Base-by-base conservation (phyloP, 768 basidiomycete species). In the Tephrocybe sp. region DNA sequence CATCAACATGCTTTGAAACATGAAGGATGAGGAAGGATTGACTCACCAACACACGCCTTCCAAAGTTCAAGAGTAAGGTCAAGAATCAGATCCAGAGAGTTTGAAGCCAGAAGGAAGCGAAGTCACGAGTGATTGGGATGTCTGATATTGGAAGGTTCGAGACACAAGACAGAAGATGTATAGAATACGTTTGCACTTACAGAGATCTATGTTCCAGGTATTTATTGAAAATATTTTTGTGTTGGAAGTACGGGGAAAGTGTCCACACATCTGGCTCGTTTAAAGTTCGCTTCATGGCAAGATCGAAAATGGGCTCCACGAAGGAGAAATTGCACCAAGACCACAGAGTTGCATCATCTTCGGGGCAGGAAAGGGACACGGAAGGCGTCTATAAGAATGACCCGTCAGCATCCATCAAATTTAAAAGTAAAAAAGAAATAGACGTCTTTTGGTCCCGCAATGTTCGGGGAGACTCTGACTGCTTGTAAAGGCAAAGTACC, bases 161-260 rank as follows among this genome's bases (percentile, higher is more conserved):
- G 3, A 32, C 1, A 47, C 13, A 57, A 30, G 35, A 34, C 18
- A 38, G 43, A 49, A 31, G 7, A 30, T 19, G 15, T 39, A 49
- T 40, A 24, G 26, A 19, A 26, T 16, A 16, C 3, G 16, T 37
- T 9, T 19, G 5, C 28, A 52, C 60, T 52, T 60, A 79, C 79
- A 58, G 56, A 36, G 63, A 55, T 48, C 69, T 73, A 62, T 86
- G 84, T 58, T 75, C 69, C 27, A 86, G 60, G 54, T 73, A 82
- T 62, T 86, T 88, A 32, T 65, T 71, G 62, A 87, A 88, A 11
- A 87, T 69, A 56, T 83, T 86, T 56, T 78, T 80, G 60, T 87
- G 85, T 22, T 71, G 72, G 64, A 88, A 85, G 53, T 76, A 85
- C 0, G 86, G 86, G 3, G 85, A 86, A 25, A 87, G 68, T 9